Evolutionary conservation across 352 stramenopile species (phyloP).

Genomic region (Phytopythium ostracodes): DNA sequence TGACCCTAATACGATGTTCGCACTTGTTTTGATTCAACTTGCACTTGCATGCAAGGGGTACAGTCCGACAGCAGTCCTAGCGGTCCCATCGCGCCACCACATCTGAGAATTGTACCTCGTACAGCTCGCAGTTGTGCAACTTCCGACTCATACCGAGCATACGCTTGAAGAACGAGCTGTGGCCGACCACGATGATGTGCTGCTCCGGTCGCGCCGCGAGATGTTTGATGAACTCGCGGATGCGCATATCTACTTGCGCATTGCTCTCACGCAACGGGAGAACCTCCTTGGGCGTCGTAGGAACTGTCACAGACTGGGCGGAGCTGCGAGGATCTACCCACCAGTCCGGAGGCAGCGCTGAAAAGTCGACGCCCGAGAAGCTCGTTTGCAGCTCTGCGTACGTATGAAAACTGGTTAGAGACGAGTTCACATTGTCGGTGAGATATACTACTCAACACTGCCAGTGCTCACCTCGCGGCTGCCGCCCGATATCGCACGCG

Average conservation of each 20-base stretch:
- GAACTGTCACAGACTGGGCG: slow-evolving; percentile 15
- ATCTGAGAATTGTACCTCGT: slow-evolving; percentile 30
- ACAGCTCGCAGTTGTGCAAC: slow-evolving; percentile 79
- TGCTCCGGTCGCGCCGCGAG: slow-evolving; percentile 51
- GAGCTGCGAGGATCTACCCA: slow-evolving; percentile 50
- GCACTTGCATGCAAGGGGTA: neutral
- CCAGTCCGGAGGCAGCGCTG: slow-evolving; percentile 47
- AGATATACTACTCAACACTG: neutral
- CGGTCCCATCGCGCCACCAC: slow-evolving; percentile 15
- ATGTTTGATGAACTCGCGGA: slow-evolving; percentile 51
- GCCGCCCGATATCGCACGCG: slow-evolving; percentile 73
- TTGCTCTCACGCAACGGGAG: slow-evolving; percentile 49
- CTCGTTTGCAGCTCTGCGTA: neutral
- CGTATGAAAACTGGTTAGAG: neutral
- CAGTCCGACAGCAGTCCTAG: neutral
- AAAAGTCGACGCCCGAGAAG: slow-evolving; percentile 36
- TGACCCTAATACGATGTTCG: neutral
- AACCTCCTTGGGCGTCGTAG: slow-evolving; percentile 40
- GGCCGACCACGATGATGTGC: slow-evolving; percentile 77
- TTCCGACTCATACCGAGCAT: slow-evolving; percentile 79
- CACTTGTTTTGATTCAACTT: neutral
- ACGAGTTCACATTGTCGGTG: neutral
- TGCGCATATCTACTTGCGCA: slow-evolving; percentile 58
- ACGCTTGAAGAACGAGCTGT: slow-evolving; percentile 84
- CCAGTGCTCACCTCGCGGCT: slow-evolving; percentile 29